Conservation (phyloP, 202 grass and related monocot species). For the Brachypodium distachyon region DNA sequence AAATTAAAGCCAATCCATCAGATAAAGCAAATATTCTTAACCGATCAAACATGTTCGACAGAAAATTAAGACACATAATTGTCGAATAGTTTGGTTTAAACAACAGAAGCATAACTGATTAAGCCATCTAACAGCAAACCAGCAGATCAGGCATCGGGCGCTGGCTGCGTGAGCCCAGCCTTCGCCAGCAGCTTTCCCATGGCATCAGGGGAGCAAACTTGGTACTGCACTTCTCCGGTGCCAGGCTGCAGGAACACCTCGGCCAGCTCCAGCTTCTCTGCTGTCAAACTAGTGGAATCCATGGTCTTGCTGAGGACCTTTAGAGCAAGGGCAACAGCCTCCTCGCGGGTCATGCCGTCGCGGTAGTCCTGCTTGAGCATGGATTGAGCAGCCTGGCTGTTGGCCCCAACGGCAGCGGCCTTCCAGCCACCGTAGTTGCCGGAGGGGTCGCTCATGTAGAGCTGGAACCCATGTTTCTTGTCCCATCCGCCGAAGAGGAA, state of each 20-base stretch:
- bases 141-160: conserved; percentile 40
- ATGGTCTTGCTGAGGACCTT: conserved; percentile 99
- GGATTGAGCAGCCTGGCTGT: conserved; percentile 94
- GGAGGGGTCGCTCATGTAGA: conserved; percentile 92
- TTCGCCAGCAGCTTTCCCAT: conserved; percentile 69
- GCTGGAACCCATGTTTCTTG: conserved; percentile 86
- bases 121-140: conserved; percentile 34
- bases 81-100: conserved; percentile 27
- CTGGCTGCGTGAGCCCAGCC: conserved; percentile 62
- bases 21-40: conserved; percentile 22
- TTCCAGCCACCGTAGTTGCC: conserved; percentile 95
- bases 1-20: conserved; percentile 17
- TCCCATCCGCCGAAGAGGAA: conserved; percentile 99
- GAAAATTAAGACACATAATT: conserved; percentile 29
- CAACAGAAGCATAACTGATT: conserved; percentile 27
- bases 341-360: conserved; percentile 75
- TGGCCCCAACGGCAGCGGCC: conserved; percentile 81
- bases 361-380: conserved; percentile 99
- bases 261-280: conserved; percentile 85
- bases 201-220: conserved; percentile 66
- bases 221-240: conserved; percentile 70
- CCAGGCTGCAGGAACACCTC: conserved; percentile 65
- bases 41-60: conserved; percentile 8
- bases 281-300: conserved; percentile 91
- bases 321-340: conserved; percentile 75